Evolutionary conservation across 208 protist genomes (phyloP).

Genomic region (Trypanosoma cruzi): DNA sequence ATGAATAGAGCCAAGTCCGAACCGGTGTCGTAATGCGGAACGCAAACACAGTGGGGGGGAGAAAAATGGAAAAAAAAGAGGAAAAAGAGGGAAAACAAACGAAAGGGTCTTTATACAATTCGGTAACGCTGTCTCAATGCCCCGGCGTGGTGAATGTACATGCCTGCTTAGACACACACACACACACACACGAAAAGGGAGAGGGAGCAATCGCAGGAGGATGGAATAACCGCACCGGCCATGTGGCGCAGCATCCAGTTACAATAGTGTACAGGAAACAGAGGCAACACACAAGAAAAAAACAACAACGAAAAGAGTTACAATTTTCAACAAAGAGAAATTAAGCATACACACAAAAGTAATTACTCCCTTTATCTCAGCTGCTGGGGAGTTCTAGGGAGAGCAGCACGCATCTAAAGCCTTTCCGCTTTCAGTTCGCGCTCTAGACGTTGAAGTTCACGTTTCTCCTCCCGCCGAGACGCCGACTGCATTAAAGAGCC

Average conservation of each 20-base stretch:
- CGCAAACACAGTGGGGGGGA: background rate
- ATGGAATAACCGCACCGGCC: background rate
- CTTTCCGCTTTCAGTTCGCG: background rate
- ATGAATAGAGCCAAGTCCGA: background rate
- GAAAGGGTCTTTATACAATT: background rate
- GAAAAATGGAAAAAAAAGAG: background rate
- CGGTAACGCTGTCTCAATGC: background rate
- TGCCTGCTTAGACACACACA: background rate
- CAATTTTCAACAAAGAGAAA: background rate
- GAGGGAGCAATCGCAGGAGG: background rate
- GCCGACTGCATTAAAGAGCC: slow-evolving; percentile 2
- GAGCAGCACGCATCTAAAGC: background rate
- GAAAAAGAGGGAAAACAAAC: background rate
- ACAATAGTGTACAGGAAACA: background rate
- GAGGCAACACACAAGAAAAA: too few species aligned
- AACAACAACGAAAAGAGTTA: background rate
- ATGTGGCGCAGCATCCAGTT: background rate
- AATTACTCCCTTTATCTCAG: background rate
- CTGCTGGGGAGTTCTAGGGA: background rate
- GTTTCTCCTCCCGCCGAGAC: background rate
- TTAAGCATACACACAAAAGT: background rate
- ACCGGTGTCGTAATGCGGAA: too few species aligned
- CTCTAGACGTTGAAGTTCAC: background rate
- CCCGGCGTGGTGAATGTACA: background rate
- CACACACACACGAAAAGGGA: background rate